Evolutionary conservation across 1,284 basidiomycete genomes (phyloP), one percentile per base, ranked within the genome.

Genomic region (Termitomyces sp.): DNA sequence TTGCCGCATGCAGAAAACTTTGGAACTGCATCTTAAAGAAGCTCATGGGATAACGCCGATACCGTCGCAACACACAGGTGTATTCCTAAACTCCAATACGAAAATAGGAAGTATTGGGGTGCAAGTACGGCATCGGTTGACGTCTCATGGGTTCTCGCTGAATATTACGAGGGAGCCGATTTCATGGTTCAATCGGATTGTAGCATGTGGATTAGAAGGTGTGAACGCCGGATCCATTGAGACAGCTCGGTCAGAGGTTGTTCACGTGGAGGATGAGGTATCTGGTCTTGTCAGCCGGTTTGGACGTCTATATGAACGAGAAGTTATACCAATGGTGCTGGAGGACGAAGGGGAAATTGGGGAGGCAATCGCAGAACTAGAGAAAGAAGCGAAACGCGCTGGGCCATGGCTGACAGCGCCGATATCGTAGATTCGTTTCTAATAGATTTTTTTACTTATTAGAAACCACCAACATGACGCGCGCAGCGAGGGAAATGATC

Each of bases 91-190:
- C 66, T 68, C 72, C 42, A 71, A 68, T 41, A 84, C 83, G 40
- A 94, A 99, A 73, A 81, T 99, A 62, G 92, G 86, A 7, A 96
- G 93, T 57, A 96, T 99, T 56, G 97, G 97, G 47, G 93, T 99
- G 50, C 95, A 98, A 71, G 88, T 99, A 39, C 85, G 94, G 48
- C 94, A 98, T 66, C 82, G 96, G 34, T 80, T 99, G 56, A 94
- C 94, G 33, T 90, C 87, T 19, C 97, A 99, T 68, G 97, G 97
- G 0, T 98, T 99, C 70, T 85, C 95, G 1, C 75, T 98, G 67
- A 99, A 99, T 69, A 76, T 98, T 56, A 93, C 92, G 0, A 70
- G 73, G 15, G 86, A 94, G 60, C 92, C 92, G 1, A 68, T 84
- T 15, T 65, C 73, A 13, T 98, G 96, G 90, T 98, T 99, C 68